phyloP scores from a whole-genome alignment of 805 yeast genomes.

The Lachancea nothofagi region DNA sequence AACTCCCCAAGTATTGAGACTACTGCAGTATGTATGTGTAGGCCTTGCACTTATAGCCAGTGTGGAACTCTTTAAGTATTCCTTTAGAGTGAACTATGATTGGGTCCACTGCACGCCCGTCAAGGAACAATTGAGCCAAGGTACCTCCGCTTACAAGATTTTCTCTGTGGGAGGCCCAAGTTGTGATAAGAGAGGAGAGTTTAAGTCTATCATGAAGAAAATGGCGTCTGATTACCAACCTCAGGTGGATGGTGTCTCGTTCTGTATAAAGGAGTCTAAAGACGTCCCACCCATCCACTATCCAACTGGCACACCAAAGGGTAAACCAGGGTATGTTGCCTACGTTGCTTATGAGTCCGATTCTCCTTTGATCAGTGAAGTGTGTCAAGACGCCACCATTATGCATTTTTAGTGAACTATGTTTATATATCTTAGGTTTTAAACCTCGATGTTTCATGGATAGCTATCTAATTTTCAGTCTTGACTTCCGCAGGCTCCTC shows the following conservation, averaged over 20 bases:
- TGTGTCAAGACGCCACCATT: slow-evolving; percentile 26
- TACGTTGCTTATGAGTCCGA: slow-evolving; percentile 31
- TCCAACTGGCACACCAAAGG: slow-evolving; percentile 31
- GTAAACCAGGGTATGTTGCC: slow-evolving; percentile 34
- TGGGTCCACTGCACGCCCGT: slow-evolving; percentile 42
- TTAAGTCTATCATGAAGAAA: slow-evolving; percentile 37
- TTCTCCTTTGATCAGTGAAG: slow-evolving; percentile 15
- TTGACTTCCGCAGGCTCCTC: neutral
- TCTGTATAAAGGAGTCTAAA: slow-evolving; percentile 36
- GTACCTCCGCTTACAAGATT: slow-evolving; percentile 28
- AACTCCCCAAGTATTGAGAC: slow-evolving; percentile 8
- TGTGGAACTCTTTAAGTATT: slow-evolving; percentile 40
- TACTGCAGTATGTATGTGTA: slow-evolving; percentile 28
- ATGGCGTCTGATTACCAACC: slow-evolving; percentile 38
- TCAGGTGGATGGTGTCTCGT: slow-evolving; percentile 31
- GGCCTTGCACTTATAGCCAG: slow-evolving; percentile 35
- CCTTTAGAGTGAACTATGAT: slow-evolving; percentile 37
- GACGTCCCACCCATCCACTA: slow-evolving; percentile 28
- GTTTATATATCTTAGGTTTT: neutral
- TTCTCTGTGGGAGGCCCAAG: slow-evolving; percentile 40
- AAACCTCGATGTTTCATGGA: neutral
- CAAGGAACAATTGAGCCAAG: slow-evolving; percentile 19
- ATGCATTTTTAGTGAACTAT: slow-evolving; percentile 22
- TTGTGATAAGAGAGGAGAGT: slow-evolving; percentile 42
- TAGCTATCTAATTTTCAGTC: neutral